Evolutionary conservation across 1,139 yeast genomes (phyloP).

Genomic region (Candida buenavistaensis): DNA sequence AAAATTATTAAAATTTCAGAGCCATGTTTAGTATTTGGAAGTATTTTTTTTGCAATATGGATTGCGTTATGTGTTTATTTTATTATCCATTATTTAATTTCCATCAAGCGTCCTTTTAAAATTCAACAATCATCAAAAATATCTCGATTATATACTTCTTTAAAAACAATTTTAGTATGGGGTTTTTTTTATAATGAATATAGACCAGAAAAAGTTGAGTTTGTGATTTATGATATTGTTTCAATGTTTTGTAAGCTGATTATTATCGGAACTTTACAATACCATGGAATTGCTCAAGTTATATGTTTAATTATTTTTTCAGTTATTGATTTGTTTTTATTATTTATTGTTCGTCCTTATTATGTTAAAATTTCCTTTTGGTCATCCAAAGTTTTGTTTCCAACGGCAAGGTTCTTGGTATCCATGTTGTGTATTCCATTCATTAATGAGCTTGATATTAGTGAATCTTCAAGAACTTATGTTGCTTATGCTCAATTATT

Average conservation of each 20-base stretch:
- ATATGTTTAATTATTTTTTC: conserved; percentile 38
- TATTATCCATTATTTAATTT: conserved; percentile 28
- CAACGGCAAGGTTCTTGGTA: conserved; percentile 36
- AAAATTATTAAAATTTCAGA: conserved; percentile 13
- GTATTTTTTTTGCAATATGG: conserved; percentile 38
- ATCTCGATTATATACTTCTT: conserved; percentile 46
- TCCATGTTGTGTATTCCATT: conserved; percentile 45
- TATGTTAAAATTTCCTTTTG: conserved; percentile 39
- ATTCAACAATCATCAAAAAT: conserved; percentile 21
- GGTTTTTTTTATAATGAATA: conserved; percentile 44
- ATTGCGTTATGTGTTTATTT: conserved; percentile 29
- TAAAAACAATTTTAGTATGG: conserved; percentile 49
- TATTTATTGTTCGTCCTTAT: conserved; percentile 40
- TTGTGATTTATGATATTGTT: conserved; percentile 34
- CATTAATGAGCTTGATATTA: conserved; percentile 27
- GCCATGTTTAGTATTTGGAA: conserved; percentile 24
- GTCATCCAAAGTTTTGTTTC: conserved; percentile 38
- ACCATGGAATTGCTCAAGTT: conserved; percentile 46
- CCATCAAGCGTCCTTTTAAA: conserved; percentile 20
- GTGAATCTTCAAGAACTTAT: conserved; percentile 37
- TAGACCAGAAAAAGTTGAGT: conserved; percentile 43
- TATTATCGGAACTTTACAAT: conserved; percentile 45
- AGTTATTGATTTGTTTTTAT: conserved; percentile 27
- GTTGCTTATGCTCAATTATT: conserved; percentile 43
- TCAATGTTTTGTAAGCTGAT: conserved; percentile 34